These are phyloP conservation scores for Apophysomyces elegans DNA, from an alignment of 371 early-diverging fungal genomes.

Conservation along the genomic window DNA sequence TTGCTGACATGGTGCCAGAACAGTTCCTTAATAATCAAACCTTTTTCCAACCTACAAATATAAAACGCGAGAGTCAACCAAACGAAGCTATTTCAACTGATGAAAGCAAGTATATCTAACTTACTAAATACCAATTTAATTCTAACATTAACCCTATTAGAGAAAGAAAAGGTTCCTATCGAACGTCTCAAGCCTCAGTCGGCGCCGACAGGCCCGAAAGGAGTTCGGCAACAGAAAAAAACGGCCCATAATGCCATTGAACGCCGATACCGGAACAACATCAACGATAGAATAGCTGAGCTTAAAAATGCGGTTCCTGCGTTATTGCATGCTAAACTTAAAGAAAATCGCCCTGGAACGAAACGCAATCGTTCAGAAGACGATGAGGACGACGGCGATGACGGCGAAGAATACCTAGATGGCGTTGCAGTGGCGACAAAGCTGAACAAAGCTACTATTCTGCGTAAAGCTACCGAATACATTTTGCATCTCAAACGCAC, in stretches of 20 bases:
- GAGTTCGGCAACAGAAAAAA: slow-evolving; percentile 63
- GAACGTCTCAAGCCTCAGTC: slow-evolving; percentile 37
- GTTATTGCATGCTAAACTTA: slow-evolving; percentile 64
- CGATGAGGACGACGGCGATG: slow-evolving; percentile 61
- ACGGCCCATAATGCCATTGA: slow-evolving; percentile 94
- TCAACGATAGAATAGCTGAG: slow-evolving; percentile 91
- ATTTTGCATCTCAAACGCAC: slow-evolving; percentile 75
- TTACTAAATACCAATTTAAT: neutral
- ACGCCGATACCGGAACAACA: slow-evolving; percentile 91
- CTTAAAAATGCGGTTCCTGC: slow-evolving; percentile 87
- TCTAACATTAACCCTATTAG: slow-evolving; percentile 9
- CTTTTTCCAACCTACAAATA: slow-evolving; percentile 11
- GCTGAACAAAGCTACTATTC: slow-evolving; percentile 89
- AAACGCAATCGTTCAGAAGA: slow-evolving; percentile 36
- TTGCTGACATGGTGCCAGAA: slow-evolving; percentile 19
- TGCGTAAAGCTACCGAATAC: slow-evolving; percentile 89
- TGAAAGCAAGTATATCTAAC: slow-evolving; percentile 4
- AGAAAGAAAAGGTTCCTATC: slow-evolving; percentile 43
- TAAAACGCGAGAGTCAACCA: neutral
- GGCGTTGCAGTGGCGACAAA: slow-evolving; percentile 76
- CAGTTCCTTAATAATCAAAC: neutral
- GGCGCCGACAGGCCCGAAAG: slow-evolving; percentile 21
- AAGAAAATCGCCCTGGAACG: slow-evolving; percentile 40
- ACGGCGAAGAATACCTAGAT: slow-evolving; percentile 67
- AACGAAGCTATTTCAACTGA: neutral